Conservation (phyloP, 2,329 filamentous ascomycete genomes). For the Fusarium sambucinum region DNA sequence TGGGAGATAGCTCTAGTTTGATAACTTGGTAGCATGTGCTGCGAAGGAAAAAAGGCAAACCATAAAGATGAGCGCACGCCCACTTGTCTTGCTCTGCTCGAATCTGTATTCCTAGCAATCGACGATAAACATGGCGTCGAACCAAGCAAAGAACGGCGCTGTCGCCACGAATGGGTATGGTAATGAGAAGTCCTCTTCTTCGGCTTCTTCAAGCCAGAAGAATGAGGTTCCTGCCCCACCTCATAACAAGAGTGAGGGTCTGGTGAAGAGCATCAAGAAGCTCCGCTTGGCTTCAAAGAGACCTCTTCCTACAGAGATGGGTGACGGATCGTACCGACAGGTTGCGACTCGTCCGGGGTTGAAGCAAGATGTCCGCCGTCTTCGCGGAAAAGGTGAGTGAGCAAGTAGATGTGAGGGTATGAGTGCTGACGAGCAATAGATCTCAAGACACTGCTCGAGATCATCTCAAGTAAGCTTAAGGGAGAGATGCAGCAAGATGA, state of each 20-base stretch:
- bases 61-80: constrained; percentile 24
- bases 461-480: constrained; percentile 72
- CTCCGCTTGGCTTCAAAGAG: constrained; percentile 63
- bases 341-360: constrained; percentile 59
- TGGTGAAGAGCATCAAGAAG: constrained; percentile 49
- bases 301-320: constrained; percentile 73
- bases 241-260: constrained; percentile 43
- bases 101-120: neutral
- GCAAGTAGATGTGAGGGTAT: neutral
- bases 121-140: constrained; percentile 41
- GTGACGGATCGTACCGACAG: constrained; percentile 70
- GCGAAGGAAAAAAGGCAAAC: neutral
- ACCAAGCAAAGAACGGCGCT: constrained; percentile 44
- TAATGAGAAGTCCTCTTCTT: constrained; percentile 25
- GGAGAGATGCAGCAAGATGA: constrained; percentile 75
- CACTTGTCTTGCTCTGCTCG: neutral
- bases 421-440: constrained; percentile 58
- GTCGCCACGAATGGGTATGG: constrained; percentile 39
- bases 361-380: constrained; percentile 42
- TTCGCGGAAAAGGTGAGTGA: constrained; percentile 36
- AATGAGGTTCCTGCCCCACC: constrained; percentile 13
- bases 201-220: constrained; percentile 9
- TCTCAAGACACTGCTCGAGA: constrained; percentile 69
- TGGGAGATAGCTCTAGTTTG: neutral
- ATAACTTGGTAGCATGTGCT: neutral